Conservation (phyloP, 352 stramenopile genomes). For the Poterioochromonas sp. region DNA sequence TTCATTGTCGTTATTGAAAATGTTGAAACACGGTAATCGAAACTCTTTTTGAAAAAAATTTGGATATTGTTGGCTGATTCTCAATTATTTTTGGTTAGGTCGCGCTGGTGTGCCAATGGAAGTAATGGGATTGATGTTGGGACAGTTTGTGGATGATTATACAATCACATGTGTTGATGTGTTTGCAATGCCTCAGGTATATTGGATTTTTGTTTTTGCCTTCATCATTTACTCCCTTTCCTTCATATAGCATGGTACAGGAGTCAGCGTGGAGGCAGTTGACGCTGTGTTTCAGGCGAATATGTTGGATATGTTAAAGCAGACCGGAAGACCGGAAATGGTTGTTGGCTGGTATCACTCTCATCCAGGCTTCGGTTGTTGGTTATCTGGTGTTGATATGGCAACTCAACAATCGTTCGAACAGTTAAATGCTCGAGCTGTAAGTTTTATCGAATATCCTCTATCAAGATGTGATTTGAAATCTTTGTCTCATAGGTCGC, state of each 20-base stretch:
- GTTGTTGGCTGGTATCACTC: constrained; percentile 94
- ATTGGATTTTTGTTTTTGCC: constrained; percentile 56
- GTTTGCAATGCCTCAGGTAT: constrained; percentile 96
- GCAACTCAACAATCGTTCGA: constrained; percentile 99
- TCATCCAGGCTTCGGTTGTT: constrained; percentile 98
- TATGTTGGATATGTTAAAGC: constrained; percentile 99
- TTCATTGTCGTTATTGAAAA: constrained; percentile 96
- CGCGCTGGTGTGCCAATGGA: constrained; percentile 98
- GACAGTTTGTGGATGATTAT: constrained; percentile 99
- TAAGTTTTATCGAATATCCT: constrained; percentile 45
- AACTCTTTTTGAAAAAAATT: neutral
- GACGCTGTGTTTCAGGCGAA: constrained; percentile 98
- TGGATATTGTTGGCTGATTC: constrained; percentile 16
- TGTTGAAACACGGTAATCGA: constrained; percentile 92
- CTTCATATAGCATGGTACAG: constrained; percentile 42
- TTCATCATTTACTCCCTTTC: constrained; percentile 45
- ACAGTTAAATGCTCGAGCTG: constrained; percentile 87
- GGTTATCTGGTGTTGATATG: constrained; percentile 97
- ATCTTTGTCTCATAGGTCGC: constrained; percentile 45
- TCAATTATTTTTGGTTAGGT: constrained; percentile 34
- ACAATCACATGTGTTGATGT: constrained; percentile 99
- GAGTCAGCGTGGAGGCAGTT: constrained; percentile 91
- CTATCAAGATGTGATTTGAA: neutral
- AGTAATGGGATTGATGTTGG: constrained; percentile 99
- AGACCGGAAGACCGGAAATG: constrained; percentile 81